Base-by-base conservation (phyloP, 192 early-diverging fungal species). In the Umbelopsis sp. region DNA sequence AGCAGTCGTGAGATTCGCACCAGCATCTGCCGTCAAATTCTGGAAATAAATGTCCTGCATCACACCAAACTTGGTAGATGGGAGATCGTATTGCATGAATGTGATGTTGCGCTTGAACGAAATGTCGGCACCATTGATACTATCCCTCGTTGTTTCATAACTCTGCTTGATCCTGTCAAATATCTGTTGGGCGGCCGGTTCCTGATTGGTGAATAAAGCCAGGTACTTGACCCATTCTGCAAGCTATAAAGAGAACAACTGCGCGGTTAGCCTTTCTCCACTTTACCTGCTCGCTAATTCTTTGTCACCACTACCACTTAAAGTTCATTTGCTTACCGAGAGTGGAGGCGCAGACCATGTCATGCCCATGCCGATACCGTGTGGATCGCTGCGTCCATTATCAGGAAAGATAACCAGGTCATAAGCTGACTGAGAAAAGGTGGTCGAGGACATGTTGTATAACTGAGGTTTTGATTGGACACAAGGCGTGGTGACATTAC, bases 11-110 rank as follows among this genome's bases (percentile, higher is more conserved):
- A 77, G 49, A 20, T 51, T 64, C 23, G 48, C 76, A 21, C 83
- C 83, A n/a, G 83, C 83, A 66, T 75, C 83, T 0, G 22, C 41
- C 13, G 81, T 82, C 10, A 85, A 64, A 22, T 74, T 76, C n/a
- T 45, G 46, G 5, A 74, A 77, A 48, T 80, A 85, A 0, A 46
- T 7, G 46, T 64, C 74, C 50, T 74, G 75, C 16, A 70, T 51
- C 21, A 82, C 35, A 7, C 18, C 64, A 71, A 80, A 85, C 7
- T 41, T 33, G 8, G 23, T 25, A 7, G 35, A n/a, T 6, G 21
- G 11, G 49, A 75, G 75, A 41, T 80, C 74, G 46, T 82, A 85
- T 30, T 66, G 25, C 22, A 85, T 69, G 65, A 79, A 78, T 5
- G 68, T 80, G 25, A 85, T 73, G 12, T 80, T 80, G 25, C 72